These are phyloP conservation scores for Glycine latifolia DNA, from an alignment of 306 rosid genomes.

Conservation along the genomic window DNA sequence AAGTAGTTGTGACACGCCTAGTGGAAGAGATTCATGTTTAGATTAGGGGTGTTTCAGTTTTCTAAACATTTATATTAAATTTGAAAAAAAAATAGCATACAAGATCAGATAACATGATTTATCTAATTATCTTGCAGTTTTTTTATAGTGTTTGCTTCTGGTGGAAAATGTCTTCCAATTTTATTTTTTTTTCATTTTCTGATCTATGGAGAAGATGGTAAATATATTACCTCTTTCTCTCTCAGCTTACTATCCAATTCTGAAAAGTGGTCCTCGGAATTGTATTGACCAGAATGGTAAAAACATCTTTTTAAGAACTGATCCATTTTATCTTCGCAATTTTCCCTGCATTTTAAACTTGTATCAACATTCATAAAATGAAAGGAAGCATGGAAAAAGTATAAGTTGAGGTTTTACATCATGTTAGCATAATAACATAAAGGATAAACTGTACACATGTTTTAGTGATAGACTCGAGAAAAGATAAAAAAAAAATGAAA, in stretches of 20 bases:
- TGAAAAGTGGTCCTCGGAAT: constrained; percentile 75
- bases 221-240: constrained; percentile 76
- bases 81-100: constrained; percentile 29
- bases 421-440: constrained; percentile 34
- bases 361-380: constrained; percentile 36
- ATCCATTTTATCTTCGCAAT: constrained; percentile 93
- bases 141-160: background rate
- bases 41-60: constrained; percentile 7
- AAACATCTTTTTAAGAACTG: constrained; percentile 83
- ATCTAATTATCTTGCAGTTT: background rate
- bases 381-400: constrained; percentile 15
- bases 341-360: constrained; percentile 64
- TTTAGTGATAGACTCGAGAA: background rate
- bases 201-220: constrained; percentile 16
- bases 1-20: background rate
- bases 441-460: background rate
- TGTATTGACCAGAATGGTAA: constrained; percentile 90
- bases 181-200: constrained; percentile 3
- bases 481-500: background rate
- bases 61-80: constrained; percentile 1
- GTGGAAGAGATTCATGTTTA: constrained; percentile 16
- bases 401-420: background rate
- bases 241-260: constrained; percentile 71
- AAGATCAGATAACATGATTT: constrained; percentile 2
- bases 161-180: constrained; percentile 5